phyloP scores from a whole-genome alignment of 768 basidiomycete species.

The Mrakia hoshinonis region DNA sequence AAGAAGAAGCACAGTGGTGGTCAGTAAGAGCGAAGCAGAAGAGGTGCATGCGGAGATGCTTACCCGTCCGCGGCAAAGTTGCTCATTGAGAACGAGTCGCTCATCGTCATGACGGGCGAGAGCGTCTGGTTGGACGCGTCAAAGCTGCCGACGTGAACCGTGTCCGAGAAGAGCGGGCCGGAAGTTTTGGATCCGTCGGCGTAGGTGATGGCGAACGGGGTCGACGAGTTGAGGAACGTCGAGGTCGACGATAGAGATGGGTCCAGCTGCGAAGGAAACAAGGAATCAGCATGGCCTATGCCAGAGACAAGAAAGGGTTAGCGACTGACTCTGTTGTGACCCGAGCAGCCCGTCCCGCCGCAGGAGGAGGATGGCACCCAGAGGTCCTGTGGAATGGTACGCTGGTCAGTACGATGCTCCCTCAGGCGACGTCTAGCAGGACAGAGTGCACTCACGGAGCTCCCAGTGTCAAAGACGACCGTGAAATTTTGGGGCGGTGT shows the following conservation, averaged over 20 bases:
- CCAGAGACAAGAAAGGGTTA: background rate
- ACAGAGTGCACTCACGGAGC: slow-evolving; percentile 39
- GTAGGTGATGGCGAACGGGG: background rate
- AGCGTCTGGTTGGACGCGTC: background rate
- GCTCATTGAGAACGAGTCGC: slow-evolving; percentile 1
- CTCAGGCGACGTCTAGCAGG: no score
- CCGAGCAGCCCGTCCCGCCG: background rate
- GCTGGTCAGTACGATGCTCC: no score
- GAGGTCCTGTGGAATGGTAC: background rate
- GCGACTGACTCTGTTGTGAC: background rate
- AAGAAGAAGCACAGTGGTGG: background rate
- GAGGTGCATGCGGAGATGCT: background rate
- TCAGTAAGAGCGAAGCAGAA: no score
- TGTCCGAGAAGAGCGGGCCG: background rate
- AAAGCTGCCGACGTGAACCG: background rate
- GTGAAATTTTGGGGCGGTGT: slow-evolving; percentile 49
- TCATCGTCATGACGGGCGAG: background rate
- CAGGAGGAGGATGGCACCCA: background rate
- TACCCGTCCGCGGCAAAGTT: slow-evolving; percentile 13
- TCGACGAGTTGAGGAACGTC: no score
- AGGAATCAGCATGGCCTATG: background rate
- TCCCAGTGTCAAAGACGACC: slow-evolving; percentile 57
- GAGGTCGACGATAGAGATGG: background rate
- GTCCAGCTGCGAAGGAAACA: background rate
- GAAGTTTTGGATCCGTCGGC: background rate